Percentiles rank a stretch among this genome's conserved stretches.
Conservation (phyloP, 345 rosid species). For the Salix udensis region DNA sequence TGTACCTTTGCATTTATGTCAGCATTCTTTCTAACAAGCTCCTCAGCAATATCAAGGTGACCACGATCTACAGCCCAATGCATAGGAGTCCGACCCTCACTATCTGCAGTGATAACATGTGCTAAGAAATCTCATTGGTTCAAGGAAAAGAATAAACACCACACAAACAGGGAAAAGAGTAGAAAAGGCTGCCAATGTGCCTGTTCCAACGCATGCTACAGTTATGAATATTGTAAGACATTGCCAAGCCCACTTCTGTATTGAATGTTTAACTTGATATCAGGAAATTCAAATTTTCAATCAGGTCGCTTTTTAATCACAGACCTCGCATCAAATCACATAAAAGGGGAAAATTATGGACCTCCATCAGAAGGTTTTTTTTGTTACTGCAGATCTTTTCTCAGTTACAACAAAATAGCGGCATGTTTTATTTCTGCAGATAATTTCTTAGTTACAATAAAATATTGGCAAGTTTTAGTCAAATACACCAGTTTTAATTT, state of each 20-base stretch:
- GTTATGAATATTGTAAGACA: neutral
- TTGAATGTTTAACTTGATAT: neutral
- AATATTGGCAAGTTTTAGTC: too few species aligned
- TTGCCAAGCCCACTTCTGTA: neutral
- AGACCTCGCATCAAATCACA: neutral
- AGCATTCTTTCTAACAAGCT: conserved; percentile 55
- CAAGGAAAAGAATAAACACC: neutral
- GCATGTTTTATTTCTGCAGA: too few species aligned
- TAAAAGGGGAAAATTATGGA: too few species aligned
- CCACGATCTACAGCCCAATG: conserved; percentile 99
- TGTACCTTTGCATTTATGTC: conserved; percentile 80
- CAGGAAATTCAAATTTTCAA: neutral
- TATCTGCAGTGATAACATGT: conserved; percentile 47
- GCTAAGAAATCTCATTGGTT: neutral
- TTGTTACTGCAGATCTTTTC: too few species aligned
- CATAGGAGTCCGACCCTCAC: conserved; percentile 88
- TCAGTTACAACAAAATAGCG: too few species aligned
- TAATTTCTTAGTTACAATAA: too few species aligned
- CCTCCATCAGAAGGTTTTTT: too few species aligned
- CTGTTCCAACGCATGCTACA: neutral
- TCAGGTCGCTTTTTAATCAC: neutral
- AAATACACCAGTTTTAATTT: too few species aligned
- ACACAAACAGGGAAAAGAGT: neutral
- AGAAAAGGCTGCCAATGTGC: neutral
- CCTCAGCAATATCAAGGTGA: conserved; percentile 48